Base-by-base conservation (phyloP, 176 grass and related monocot species). In the Tillandsia leiboldiana region DNA sequence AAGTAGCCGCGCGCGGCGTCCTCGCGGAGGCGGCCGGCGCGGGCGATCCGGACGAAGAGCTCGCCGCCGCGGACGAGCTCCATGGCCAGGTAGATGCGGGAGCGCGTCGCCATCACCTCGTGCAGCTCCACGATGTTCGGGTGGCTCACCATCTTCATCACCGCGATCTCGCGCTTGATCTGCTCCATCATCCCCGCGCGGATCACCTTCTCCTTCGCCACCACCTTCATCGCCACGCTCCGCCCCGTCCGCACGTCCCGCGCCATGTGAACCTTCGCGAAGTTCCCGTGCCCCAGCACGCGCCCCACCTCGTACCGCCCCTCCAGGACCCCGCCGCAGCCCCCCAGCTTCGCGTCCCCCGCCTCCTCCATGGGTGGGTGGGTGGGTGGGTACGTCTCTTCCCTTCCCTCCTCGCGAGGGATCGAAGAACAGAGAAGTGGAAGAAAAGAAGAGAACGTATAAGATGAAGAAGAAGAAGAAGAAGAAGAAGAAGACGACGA, bases 141-240 rank as follows among this genome's bases (percentile, higher is more conserved):
- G 61, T 86, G 84, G 13, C 70, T 77, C 3, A 86, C 84, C 66
- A 71, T 70, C 67, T 78, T 73, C 84, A 87, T 87, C 27, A 83
- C 80, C 1, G 80, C 68, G 72, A 87, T 87, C 80, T 87, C 84
- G 51, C 84, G 80, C 71, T 87, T 87, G 62, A 83, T 78, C 72
- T 87, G 84, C 76, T 83, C 84, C 53, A 15, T 72, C 84, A 87
- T 87, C 12, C 84, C 76, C 12, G 64, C 76, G 49, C 79, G 61
- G 71, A 78, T 64, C 72, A 87, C 76, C 79, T 76, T 82, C 26
- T 87, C 84, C 84, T 76, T 87, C 26, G 66, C 63, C 62, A 87
- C 75, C 67, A 87, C 84, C 84, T 83, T 87, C 23, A 87, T 65
- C 15, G 84, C 84, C 62, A 83, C 84, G 67, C 63, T 69, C 5